Conservation (phyloP, 1,284 basidiomycete species). For the Trichosporon ovoides region DNA sequence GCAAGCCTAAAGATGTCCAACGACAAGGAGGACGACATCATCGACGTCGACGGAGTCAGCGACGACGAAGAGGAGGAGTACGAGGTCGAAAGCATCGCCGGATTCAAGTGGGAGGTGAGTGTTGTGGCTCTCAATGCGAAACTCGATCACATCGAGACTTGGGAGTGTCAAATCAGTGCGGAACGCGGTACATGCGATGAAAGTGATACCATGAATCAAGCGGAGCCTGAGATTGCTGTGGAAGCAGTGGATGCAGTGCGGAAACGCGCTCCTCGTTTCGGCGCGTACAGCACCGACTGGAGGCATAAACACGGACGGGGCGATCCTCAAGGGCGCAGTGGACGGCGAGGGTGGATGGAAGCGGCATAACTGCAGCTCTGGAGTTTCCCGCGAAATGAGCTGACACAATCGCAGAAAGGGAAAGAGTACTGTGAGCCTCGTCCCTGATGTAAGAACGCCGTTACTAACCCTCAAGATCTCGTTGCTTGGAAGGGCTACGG, state of each 20-base stretch:
- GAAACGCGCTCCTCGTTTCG: neutral
- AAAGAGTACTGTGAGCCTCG: constrained; percentile 22
- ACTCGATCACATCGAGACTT: neutral
- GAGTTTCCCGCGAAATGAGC: neutral
- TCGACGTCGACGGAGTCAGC: constrained; percentile 20
- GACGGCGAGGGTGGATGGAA: too few species aligned
- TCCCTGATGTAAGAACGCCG: neutral
- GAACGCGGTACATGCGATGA: too few species aligned
- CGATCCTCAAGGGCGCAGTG: too few species aligned
- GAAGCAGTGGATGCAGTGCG: neutral
- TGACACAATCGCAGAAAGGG: constrained; percentile 14
- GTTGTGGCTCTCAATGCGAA: neutral
- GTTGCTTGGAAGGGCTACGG: constrained; percentile 49
- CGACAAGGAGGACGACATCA: constrained; percentile 16
- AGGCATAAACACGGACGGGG: too few species aligned
- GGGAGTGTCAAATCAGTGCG: too few species aligned
- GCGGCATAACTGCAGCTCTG: too few species aligned
- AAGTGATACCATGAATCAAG: too few species aligned
- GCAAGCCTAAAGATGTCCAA: neutral
- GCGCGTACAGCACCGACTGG: neutral
- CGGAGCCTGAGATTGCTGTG: neutral
- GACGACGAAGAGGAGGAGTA: constrained; percentile 34
- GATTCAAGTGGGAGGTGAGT: constrained; percentile 28
- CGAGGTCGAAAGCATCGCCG: constrained; percentile 30
- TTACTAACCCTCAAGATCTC: constrained; percentile 28